Evolutionary conservation across 257 asterid species (phyloP).

Genomic region (Dorcoceras hygrometricum): DNA sequence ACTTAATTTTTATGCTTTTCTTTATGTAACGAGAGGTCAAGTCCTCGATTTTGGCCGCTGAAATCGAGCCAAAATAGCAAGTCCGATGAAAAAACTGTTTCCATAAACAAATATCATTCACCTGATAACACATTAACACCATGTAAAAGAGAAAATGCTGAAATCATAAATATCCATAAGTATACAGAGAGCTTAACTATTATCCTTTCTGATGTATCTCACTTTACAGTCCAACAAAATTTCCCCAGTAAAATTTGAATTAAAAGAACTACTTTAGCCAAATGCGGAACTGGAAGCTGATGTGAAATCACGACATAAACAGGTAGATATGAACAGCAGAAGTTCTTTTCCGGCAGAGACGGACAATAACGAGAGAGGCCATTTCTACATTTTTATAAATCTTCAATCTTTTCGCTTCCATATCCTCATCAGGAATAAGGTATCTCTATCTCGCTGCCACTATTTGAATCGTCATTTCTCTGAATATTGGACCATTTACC

Average conservation of each 20-base stretch:
- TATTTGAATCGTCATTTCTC: slow-evolving; percentile 31
- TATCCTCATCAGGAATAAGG: slow-evolving; percentile 55
- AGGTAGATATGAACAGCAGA: background rate
- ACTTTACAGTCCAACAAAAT: too few relatives aligned
- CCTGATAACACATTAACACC: too few relatives aligned
- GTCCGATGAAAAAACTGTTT: too few relatives aligned
- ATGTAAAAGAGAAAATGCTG: too few relatives aligned
- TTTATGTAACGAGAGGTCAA: too few relatives aligned
- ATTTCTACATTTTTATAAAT: background rate
- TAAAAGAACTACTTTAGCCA: background rate
- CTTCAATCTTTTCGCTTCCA: slow-evolving; percentile 19
- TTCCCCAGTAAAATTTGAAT: background rate
- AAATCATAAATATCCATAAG: too few relatives aligned
- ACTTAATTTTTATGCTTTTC: too few relatives aligned
- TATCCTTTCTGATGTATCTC: too few relatives aligned
- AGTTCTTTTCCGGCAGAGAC: background rate
- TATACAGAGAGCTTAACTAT: too few relatives aligned
- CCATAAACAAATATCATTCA: too few relatives aligned
- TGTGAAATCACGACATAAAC: background rate
- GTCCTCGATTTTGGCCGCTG: too few relatives aligned
- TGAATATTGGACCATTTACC: slow-evolving; percentile 19
- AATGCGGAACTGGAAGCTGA: background rate
- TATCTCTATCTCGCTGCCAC: slow-evolving; percentile 56
- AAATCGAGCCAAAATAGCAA: too few relatives aligned
- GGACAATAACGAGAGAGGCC: background rate